A percentile compares a stretch with the other conserved stretches of the same genome.
Conservation (phyloP, 1,284 basidiomycete genomes). For the Phellinidium pouzarii region DNA sequence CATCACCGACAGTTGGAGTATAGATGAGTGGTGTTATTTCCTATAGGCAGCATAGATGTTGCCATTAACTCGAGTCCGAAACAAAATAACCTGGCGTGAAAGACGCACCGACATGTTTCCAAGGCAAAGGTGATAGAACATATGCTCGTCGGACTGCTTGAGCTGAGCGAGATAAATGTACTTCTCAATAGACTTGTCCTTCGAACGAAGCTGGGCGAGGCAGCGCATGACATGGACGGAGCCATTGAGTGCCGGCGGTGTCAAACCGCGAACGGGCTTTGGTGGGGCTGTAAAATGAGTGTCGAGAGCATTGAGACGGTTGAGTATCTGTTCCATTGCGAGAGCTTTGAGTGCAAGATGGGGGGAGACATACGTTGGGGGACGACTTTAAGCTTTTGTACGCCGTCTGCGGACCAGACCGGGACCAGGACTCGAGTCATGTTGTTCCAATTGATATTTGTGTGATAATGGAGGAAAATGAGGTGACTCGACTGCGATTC, state of each 20-base stretch:
- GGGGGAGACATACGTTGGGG: constrained; percentile 42
- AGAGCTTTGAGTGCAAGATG: constrained; percentile 15
- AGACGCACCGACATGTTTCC: constrained; percentile 50
- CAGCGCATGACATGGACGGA: constrained; percentile 53
- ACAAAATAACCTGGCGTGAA: background rate
- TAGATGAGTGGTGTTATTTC: constrained; percentile 85
- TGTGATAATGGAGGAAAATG: background rate
- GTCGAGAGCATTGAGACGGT: constrained; percentile 19
- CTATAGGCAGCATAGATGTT: constrained; percentile 22
- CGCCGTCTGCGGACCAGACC: constrained; percentile 53
- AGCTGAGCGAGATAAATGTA: constrained; percentile 76
- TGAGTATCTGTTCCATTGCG: constrained; percentile 16
- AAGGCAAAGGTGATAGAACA: constrained; percentile 71
- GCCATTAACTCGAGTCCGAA: background rate
- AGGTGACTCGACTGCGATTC: constrained; percentile 1
- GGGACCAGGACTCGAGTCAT: constrained; percentile 67
- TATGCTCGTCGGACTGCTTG: constrained; percentile 62
- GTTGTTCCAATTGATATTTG: constrained; percentile 1
- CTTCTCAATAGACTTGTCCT: constrained; percentile 70
- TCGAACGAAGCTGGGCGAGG: constrained; percentile 65
- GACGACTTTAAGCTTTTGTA: constrained; percentile 59
- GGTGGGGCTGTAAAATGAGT: constrained; percentile 35
- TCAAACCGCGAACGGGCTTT: constrained; percentile 48
- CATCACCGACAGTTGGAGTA: constrained; percentile 89
- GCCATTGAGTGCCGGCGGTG: constrained; percentile 55